A percentile compares a stretch with the other conserved stretches of the same genome.
Conservation (phyloP, 176 grass and related monocot species). For the Elymus sibiricus region DNA sequence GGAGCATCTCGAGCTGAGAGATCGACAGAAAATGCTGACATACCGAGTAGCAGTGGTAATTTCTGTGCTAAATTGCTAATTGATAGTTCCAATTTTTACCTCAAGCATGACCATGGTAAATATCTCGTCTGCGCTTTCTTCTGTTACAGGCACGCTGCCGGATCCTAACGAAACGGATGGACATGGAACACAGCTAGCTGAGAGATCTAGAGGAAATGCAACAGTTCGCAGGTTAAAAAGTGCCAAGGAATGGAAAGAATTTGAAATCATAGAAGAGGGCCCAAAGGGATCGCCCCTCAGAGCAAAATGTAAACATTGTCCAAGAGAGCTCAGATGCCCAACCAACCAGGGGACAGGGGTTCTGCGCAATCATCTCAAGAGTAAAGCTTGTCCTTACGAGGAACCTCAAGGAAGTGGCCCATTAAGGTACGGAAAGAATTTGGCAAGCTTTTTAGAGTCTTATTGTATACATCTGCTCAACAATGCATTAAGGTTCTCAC, state of each 20-base stretch:
- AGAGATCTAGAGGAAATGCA: neutral
- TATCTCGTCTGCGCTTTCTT: neutral
- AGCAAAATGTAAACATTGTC: neutral
- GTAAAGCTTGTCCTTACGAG: neutral
- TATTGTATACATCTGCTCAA: neutral
- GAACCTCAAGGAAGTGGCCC: no score
- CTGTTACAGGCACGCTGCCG: neutral
- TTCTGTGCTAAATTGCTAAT: neutral
- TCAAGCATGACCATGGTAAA: neutral
- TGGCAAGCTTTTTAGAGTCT: neutral
- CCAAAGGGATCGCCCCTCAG: neutral
- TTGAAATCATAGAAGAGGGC: neutral
- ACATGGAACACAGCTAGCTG: neutral
- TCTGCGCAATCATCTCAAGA: conserved; percentile 14
- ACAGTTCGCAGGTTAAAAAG: neutral
- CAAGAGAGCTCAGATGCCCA: neutral
- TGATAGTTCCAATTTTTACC: no score
- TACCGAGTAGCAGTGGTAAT: neutral
- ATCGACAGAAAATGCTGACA: neutral
- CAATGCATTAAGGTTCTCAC: neutral
- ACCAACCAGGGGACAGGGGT: neutral
- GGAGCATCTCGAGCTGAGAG: neutral
- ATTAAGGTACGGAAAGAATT: no score
- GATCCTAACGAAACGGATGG: neutral
- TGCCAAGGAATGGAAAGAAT: neutral